phyloP scores from a whole-genome alignment of 2,329 filamentous ascomycete species.

The Calonectria pseudoturangicola region DNA sequence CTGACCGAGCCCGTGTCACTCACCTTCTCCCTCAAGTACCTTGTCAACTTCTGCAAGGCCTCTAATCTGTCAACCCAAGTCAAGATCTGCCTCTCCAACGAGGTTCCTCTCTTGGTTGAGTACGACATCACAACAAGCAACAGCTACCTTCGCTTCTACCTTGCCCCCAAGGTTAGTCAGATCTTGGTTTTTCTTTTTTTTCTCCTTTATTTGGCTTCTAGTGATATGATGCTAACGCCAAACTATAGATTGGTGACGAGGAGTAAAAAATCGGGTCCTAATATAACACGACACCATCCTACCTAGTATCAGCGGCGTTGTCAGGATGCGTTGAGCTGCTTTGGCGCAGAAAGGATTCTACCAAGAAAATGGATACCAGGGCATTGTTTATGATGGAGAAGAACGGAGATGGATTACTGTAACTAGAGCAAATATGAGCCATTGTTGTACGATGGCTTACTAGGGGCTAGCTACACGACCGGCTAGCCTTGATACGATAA shows the following conservation, averaged over 20 bases:
- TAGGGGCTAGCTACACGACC: slow-evolving; percentile 27
- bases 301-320: slow-evolving; percentile 47
- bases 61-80: slow-evolving; percentile 87
- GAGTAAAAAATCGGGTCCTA: slow-evolving; percentile 54
- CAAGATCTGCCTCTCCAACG: slow-evolving; percentile 94
- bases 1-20: slow-evolving; percentile 94
- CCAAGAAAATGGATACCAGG: slow-evolving; percentile 46
- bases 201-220: too few relatives aligned
- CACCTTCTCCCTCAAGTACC: slow-evolving; percentile 99
- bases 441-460: slow-evolving; percentile 32
- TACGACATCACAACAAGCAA: slow-evolving; percentile 85
- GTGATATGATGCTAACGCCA: slow-evolving; percentile 29
- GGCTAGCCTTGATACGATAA: slow-evolving; percentile 39
- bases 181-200: background rate
- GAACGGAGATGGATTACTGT: slow-evolving; percentile 35
- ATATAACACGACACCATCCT: slow-evolving; percentile 42
- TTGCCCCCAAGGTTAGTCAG: slow-evolving; percentile 91
- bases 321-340: slow-evolving; percentile 43
- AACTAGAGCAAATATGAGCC: slow-evolving; percentile 33
- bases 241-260: slow-evolving; percentile 62
- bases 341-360: slow-evolving; percentile 40
- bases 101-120: slow-evolving; percentile 96
- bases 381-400: slow-evolving; percentile 37
- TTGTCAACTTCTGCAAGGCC: slow-evolving; percentile 99
- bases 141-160: slow-evolving; percentile 96